Percentiles rank a stretch among this genome's conserved stretches.
phyloP scores from a whole-genome alignment of 306 rosid genomes.

The Vigna reflexopilosa region DNA sequence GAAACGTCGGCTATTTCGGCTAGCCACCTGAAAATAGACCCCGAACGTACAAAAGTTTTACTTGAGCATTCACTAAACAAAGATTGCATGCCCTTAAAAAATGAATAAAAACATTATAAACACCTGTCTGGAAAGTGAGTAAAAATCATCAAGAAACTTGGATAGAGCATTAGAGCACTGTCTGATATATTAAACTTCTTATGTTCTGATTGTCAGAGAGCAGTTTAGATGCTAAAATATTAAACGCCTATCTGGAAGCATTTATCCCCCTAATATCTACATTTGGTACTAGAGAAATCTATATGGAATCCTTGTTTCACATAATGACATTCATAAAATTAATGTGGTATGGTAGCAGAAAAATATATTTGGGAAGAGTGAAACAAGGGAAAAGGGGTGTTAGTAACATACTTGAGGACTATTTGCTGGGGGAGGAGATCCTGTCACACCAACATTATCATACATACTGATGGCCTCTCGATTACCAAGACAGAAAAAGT shows the following conservation, averaged over 20 bases:
- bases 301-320: slow-evolving; percentile 17
- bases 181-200: slow-evolving; percentile 23
- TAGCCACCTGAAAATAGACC: slow-evolving; percentile 61
- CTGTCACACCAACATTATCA: slow-evolving; percentile 48
- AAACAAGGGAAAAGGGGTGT: slow-evolving; percentile 4
- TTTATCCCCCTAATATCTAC: background rate
- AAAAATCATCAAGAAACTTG: slow-evolving; percentile 9
- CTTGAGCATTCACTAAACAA: background rate
- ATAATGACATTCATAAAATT: slow-evolving; percentile 8
- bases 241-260: background rate
- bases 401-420: slow-evolving; percentile 72
- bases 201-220: background rate
- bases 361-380: slow-evolving; percentile 10
- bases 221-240: background rate
- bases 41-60: slow-evolving; percentile 28
- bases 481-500: slow-evolving; percentile 95
- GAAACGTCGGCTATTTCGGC: slow-evolving; percentile 78
- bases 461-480: slow-evolving; percentile 67
- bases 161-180: background rate
- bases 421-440: slow-evolving; percentile 74
- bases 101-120: background rate
- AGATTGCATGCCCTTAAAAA: slow-evolving; percentile 27
- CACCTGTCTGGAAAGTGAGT: background rate
- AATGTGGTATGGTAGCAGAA: slow-evolving; percentile 15
- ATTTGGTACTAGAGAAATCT: slow-evolving; percentile 7